Conservation (phyloP, 2,329 filamentous ascomycete genomes). For the Leptoxyphium fumago region DNA sequence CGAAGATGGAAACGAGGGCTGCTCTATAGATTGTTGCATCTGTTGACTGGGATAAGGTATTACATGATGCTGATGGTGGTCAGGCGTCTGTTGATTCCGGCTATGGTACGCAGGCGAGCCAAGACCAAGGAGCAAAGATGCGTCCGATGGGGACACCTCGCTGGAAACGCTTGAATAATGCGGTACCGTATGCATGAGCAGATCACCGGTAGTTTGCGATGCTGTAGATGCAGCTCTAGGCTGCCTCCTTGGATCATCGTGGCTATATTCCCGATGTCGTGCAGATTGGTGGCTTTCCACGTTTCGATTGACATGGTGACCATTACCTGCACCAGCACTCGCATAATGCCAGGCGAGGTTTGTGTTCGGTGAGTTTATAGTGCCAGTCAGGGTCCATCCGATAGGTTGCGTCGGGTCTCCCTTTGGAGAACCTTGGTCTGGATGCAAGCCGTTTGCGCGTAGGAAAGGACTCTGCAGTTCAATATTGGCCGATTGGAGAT, state of each 20-base stretch:
- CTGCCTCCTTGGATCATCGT: neutral
- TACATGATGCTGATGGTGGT: neutral
- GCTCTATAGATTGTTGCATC: neutral
- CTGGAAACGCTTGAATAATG: slow-evolving; percentile 17
- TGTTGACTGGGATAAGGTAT: neutral
- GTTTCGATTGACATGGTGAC: neutral
- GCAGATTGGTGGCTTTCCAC: slow-evolving; percentile 16
- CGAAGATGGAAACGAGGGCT: neutral
- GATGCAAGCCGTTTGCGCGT: slow-evolving; percentile 6
- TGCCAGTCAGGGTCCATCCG: slow-evolving; percentile 78
- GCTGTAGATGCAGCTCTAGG: neutral
- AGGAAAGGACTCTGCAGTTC: slow-evolving; percentile 8
- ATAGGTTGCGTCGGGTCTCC: slow-evolving; percentile 35
- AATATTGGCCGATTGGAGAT: neutral
- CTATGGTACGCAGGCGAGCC: slow-evolving; percentile 29
- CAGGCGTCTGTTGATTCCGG: slow-evolving; percentile 2
- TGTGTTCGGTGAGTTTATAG: slow-evolving; percentile 70
- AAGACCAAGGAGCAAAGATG: slow-evolving; percentile 35
- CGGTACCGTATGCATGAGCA: slow-evolving; percentile 18
- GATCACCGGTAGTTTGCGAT: neutral
- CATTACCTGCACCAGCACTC: slow-evolving; percentile 22
- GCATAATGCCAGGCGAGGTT: slow-evolving; percentile 73
- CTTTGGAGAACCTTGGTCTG: slow-evolving; percentile 29
- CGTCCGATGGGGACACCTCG: slow-evolving; percentile 25
- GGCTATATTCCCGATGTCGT: slow-evolving; percentile 18